A percentile compares a stretch with the other conserved stretches of the same genome.
These are phyloP conservation scores for Pseudoscleropodium purum DNA, from an alignment of 225 moss, liverwort and hornwort genomes.

Conservation along the genomic window DNA sequence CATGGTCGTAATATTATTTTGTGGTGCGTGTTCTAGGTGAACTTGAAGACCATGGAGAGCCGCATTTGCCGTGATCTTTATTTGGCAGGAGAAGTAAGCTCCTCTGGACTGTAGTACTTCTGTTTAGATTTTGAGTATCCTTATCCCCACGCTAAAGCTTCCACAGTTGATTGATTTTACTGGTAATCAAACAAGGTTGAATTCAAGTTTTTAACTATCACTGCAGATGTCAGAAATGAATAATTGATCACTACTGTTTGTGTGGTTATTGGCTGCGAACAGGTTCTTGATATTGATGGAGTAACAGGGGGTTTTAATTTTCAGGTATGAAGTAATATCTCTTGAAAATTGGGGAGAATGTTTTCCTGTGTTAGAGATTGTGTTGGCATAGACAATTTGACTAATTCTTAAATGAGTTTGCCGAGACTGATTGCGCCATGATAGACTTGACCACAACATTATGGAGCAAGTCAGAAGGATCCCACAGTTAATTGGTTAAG, in stretches of 20 bases:
- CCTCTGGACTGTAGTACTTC: neutral
- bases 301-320: slow-evolving; percentile 94
- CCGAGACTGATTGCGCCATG: neutral
- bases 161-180: neutral
- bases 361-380: neutral
- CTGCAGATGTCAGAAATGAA: neutral
- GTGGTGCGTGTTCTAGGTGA: slow-evolving; percentile 36
- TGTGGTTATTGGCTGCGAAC: neutral
- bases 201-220: neutral
- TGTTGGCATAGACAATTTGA: neutral
- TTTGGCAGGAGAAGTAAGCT: slow-evolving; percentile 66
- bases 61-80: slow-evolving; percentile 26
- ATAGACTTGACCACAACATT: neutral
- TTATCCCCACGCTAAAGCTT: neutral
- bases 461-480: neutral
- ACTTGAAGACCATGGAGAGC: slow-evolving; percentile 91
- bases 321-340: slow-evolving; percentile 34
- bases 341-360: neutral
- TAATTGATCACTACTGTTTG: neutral
- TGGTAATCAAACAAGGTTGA: neutral
- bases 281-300: slow-evolving; percentile 87
- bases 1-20: neutral
- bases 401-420: neutral
- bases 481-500: neutral
- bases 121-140: neutral